Conservation (phyloP, 2,329 filamentous ascomycete genomes). For the Venturia nashicola region DNA sequence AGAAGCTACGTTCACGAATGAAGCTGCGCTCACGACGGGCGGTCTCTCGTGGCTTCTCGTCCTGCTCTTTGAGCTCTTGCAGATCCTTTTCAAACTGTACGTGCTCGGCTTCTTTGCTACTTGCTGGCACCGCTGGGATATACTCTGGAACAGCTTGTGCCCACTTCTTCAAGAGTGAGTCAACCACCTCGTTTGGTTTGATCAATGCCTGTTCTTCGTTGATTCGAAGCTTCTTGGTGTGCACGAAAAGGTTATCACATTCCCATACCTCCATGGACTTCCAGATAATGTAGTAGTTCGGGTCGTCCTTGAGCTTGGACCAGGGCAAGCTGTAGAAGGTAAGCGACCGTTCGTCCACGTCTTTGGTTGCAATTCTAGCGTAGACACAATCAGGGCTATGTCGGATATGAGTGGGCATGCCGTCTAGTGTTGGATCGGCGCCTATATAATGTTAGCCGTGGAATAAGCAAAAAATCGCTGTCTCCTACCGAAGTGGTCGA, state of each 20-base stretch:
- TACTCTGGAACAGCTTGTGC: background rate
- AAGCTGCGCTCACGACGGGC: background rate
- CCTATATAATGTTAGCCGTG: background rate
- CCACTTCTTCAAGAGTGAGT: constrained; percentile 2
- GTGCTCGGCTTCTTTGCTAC: background rate
- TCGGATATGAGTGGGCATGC: constrained; percentile 2
- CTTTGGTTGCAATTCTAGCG: constrained; percentile 15
- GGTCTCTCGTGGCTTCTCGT: constrained; percentile 4
- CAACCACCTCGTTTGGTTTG: constrained; percentile 2
- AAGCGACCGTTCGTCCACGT: constrained; percentile 6
- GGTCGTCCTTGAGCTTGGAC: constrained; percentile 5
- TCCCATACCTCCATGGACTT: constrained; percentile 9
- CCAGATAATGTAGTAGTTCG: constrained; percentile 10
- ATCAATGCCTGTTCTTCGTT: constrained; percentile 8
- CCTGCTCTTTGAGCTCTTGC: constrained; percentile 4
- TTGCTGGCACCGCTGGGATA: background rate
- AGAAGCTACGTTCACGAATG: constrained; percentile 6
- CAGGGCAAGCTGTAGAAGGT: constrained; percentile 2
- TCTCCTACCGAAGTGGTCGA: background rate
- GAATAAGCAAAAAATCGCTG: too few relatives aligned
- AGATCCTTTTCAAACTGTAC: constrained; percentile 7
- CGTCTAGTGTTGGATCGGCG: constrained; percentile 1
- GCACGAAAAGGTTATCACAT: constrained; percentile 8
- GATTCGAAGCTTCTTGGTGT: constrained; percentile 11
- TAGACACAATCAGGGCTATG: constrained; percentile 4